Percentiles rank a stretch among this genome's conserved stretches.
phyloP scores from a whole-genome alignment of 2,329 filamentous ascomycete genomes.

The Aspergillus melleus region DNA sequence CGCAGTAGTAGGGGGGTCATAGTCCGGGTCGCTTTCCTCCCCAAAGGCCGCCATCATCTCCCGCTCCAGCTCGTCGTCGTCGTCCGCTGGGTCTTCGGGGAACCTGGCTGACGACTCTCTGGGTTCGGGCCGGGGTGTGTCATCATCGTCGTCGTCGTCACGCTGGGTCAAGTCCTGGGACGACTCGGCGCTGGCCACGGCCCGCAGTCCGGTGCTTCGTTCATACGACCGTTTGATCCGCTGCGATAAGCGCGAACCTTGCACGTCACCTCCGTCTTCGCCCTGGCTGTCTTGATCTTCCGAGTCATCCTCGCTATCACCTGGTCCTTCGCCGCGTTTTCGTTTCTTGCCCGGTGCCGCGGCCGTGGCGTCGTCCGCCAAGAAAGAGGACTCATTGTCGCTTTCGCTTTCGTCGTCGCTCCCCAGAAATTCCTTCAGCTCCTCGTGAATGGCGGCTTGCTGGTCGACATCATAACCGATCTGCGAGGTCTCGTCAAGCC shows the following conservation, averaged over 20 bases:
- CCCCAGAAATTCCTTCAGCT: conserved; percentile 71
- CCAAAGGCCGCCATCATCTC: conserved; percentile 64
- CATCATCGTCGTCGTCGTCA: conserved; percentile 26
- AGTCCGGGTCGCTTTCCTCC: conserved; percentile 30
- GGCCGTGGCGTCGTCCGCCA: conserved; percentile 21
- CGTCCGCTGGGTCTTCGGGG: conserved; percentile 37
- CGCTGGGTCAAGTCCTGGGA: conserved; percentile 13
- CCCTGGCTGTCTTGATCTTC: conserved; percentile 31
- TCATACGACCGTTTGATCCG: conserved; percentile 45
- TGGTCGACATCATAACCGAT: conserved; percentile 63
- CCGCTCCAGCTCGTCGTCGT: conserved; percentile 49
- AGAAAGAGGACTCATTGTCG: conserved; percentile 45
- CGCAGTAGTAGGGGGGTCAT: not conserved
- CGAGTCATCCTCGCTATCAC: conserved; percentile 31
- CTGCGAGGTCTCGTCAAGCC: conserved; percentile 50
- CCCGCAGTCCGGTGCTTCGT: conserved; percentile 39
- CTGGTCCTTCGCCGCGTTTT: conserved; percentile 34
- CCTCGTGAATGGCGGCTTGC: conserved; percentile 66
- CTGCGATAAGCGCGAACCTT: conserved; percentile 38
- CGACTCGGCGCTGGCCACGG: conserved; percentile 29
- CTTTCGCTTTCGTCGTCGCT: conserved; percentile 51
- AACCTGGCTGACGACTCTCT: conserved; percentile 29
- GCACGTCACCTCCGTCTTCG: conserved; percentile 36
- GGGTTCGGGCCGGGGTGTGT: conserved; percentile 28
- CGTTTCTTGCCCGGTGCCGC: conserved; percentile 34